Percentiles rank a stretch among this genome's conserved stretches.
phyloP scores from a whole-genome alignment of 306 rosid genomes.

The Psophocarpus tetragonolobus region DNA sequence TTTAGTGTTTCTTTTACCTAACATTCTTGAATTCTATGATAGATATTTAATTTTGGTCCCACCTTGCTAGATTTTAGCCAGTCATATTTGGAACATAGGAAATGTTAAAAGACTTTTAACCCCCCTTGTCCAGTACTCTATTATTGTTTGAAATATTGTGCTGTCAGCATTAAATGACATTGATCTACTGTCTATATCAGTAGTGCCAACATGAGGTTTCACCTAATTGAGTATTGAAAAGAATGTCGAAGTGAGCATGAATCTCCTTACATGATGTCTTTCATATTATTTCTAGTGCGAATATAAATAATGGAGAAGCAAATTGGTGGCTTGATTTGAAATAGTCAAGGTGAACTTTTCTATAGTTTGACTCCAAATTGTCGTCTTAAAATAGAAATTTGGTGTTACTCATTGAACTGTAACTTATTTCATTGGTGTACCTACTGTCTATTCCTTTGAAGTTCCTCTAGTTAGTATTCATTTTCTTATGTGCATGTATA shows the following conservation, averaged over 20 bases:
- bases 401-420: not conserved
- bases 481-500: not conserved
- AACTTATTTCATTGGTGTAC: not conserved
- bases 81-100: not conserved
- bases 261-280: not conserved
- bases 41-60: not conserved
- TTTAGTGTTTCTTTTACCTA: not conserved
- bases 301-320: conserved; percentile 14
- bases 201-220: not conserved
- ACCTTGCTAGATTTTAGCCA: not conserved
- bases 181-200: not conserved
- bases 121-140: not conserved
- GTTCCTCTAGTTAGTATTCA: not conserved
- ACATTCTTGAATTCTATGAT: not conserved
- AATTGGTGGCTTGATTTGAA: not conserved
- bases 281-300: not conserved
- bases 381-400: not conserved
- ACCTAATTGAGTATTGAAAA: not conserved
- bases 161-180: not conserved
- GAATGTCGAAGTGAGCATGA: not conserved
- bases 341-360: not conserved
- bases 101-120: not conserved
- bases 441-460: not conserved
- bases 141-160: not conserved
- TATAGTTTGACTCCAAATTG: not conserved